Evolutionary conservation across 2,329 filamentous ascomycete genomes (phyloP), one percentile per base, ranked within the genome.

Genomic region (Lithohypha guttulata): DNA sequence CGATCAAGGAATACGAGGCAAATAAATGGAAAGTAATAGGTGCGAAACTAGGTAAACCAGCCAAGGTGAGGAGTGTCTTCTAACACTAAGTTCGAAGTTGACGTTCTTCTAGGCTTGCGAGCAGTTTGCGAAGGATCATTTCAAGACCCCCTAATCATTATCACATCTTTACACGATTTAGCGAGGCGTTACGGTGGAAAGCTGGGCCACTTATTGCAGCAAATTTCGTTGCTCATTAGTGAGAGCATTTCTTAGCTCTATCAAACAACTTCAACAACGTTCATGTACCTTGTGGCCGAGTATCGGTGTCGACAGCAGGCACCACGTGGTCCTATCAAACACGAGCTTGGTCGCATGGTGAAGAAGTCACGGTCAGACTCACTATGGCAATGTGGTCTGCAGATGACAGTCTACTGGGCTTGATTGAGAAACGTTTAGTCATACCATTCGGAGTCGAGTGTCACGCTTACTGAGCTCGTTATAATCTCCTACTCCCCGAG

Each of bases 11-110:
- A 59, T 96, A 96, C 64, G 91, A 98, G 59, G 81, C 85, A 57
- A 95, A 93, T 62, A 96, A 96, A 60, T 98, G 91, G 91, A 96
- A 96, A 65, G 78, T 81, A 18, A 96, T 96, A 57, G 91, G 91
- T 23, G 80, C 84, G 60, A 96, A 96, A 63, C 85, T 98, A 52
- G 86, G 87, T 55, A 98, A 98, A 65, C 91, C 91, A 34, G 91
- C 91, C 52, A 98, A 98, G 78, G 82, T 85, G 60, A 47, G 64
- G 56, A 41, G 35, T 22, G 26, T 17, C 26, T 20, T 25, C 17
- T 15, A 20, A 32, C 31, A 29, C 13, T 41, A 26, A 34, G 23
- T 47, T 34, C 13, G 8, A 35, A 31, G 22, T 39, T 19, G 29
- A 23, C n/a, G 2, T 13, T 10, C 4, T 42, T 26, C 39, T 49